Conservation (phyloP, 2,329 filamentous ascomycete species). For the Shiraia sp. region DNA sequence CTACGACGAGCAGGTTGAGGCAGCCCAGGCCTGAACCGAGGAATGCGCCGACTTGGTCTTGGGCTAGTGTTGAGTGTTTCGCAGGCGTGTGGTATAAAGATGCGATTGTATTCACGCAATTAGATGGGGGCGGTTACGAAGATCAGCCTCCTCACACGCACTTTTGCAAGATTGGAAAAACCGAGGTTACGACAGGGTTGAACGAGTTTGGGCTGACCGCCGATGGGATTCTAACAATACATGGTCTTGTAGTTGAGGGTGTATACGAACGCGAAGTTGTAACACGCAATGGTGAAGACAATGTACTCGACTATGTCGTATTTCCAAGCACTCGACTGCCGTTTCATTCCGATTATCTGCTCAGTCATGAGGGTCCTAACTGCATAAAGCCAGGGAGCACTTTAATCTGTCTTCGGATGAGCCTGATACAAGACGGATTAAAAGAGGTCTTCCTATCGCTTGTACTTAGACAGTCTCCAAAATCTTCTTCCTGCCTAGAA, state of each 20-base stretch:
- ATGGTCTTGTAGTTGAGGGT: conserved; percentile 1
- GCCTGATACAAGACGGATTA: background rate
- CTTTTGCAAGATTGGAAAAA: conserved; percentile 1
- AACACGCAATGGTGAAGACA: background rate
- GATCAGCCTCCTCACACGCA: conserved; percentile 1
- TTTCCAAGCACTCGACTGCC: background rate
- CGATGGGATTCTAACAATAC: conserved; percentile 1
- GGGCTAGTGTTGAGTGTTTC: conserved; percentile 7
- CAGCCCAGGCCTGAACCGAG: background rate
- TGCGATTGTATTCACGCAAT: conserved; percentile 1
- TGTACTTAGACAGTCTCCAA: background rate
- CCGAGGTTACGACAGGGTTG: background rate
- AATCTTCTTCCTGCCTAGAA: background rate
- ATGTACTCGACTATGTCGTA: background rate
- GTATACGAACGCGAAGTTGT: background rate
- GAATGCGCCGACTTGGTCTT: conserved; percentile 10
- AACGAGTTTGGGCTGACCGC: conserved; percentile 3
- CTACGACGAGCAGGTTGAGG: background rate
- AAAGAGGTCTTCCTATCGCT: conserved; percentile 1
- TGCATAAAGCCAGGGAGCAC: background rate
- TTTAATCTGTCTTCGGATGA: conserved; percentile 3
- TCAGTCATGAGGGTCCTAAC: background rate
- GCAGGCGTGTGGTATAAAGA: conserved; percentile 2
- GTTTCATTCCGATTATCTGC: conserved; percentile 1
- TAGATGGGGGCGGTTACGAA: conserved; percentile 1